Conservation (phyloP, 139 green algal species). For the Chlorella sp. region DNA sequence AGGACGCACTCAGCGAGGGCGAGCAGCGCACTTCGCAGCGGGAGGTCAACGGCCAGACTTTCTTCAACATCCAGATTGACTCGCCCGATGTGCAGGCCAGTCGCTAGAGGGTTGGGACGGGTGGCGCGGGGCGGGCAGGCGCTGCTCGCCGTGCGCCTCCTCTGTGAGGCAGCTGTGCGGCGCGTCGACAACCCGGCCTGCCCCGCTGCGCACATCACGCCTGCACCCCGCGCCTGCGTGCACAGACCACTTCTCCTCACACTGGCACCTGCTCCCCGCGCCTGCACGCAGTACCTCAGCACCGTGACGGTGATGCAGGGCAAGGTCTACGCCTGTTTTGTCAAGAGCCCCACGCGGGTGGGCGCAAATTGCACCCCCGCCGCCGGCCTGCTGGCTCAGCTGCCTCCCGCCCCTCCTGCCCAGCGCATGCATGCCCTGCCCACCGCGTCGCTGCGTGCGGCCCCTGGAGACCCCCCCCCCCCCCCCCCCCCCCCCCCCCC, state of each 20-base stretch:
- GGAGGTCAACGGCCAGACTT: constrained; percentile 65
- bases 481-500: background rate
- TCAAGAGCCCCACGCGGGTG: constrained; percentile 47
- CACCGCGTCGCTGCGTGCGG: background rate
- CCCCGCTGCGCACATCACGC: too few relatives aligned
- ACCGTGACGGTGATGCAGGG: constrained; percentile 69
- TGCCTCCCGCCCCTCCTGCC: background rate
- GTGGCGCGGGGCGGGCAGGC: too few relatives aligned
- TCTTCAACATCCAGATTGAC: constrained; percentile 79
- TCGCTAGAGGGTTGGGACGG: too few relatives aligned
- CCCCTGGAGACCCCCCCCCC: background rate
- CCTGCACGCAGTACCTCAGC: constrained; percentile 70
- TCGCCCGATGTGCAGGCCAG: too few relatives aligned
- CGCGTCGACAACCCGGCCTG: too few relatives aligned
- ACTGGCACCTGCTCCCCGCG: too few relatives aligned
- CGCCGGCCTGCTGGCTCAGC: background rate
- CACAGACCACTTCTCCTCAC: too few relatives aligned
- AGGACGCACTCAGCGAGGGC: constrained; percentile 22
- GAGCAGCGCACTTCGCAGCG: too few relatives aligned
- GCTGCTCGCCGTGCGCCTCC: too few relatives aligned
- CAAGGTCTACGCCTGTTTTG: constrained; percentile 75
- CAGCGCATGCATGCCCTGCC: background rate
- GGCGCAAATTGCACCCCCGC: background rate
- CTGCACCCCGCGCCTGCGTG: too few relatives aligned
- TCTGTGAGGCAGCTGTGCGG: too few relatives aligned